phyloP scores from a whole-genome alignment of 768 basidiomycete genomes.

The Paxillus ammoniavirescens region DNA sequence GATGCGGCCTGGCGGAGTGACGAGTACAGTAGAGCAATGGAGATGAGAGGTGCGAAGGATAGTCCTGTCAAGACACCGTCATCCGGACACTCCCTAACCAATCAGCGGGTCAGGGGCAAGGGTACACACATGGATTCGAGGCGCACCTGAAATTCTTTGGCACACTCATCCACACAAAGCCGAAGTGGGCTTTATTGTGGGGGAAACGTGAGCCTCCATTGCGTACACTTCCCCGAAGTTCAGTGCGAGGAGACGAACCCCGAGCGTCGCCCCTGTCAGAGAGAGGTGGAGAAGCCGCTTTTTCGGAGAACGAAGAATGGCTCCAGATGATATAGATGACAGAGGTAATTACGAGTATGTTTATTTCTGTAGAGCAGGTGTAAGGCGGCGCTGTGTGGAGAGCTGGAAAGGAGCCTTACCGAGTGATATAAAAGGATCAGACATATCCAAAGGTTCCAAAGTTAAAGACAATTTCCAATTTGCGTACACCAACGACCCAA shows the following conservation, averaged over 20 bases:
- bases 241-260: constrained; percentile 43
- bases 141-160: constrained; percentile 80
- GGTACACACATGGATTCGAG: neutral
- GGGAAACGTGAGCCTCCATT: constrained; percentile 20
- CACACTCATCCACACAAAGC: constrained; percentile 88
- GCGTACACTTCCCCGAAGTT: constrained; percentile 48
- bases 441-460: constrained; percentile 10
- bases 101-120: constrained; percentile 11
- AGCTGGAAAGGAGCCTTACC: constrained; percentile 36
- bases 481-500: constrained; percentile 60
- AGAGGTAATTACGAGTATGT: constrained; percentile 50
- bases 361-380: constrained; percentile 47
- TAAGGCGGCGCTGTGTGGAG: constrained; percentile 3
- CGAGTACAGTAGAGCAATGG: constrained; percentile 63
- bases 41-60: constrained; percentile 79
- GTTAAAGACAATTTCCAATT: constrained; percentile 37
- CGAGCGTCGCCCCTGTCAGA: constrained; percentile 20
- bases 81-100: constrained; percentile 68
- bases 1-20: constrained; percentile 40
- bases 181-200: constrained; percentile 50
- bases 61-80: constrained; percentile 86
- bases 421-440: constrained; percentile 47
- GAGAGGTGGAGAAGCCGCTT: constrained; percentile 9
- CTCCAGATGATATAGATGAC: constrained; percentile 62
- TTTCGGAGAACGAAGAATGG: constrained; percentile 47